Evolutionary conservation across 2,329 filamentous ascomycete species (phyloP).

Genomic region (Allantophomopsis lycopodina): DNA sequence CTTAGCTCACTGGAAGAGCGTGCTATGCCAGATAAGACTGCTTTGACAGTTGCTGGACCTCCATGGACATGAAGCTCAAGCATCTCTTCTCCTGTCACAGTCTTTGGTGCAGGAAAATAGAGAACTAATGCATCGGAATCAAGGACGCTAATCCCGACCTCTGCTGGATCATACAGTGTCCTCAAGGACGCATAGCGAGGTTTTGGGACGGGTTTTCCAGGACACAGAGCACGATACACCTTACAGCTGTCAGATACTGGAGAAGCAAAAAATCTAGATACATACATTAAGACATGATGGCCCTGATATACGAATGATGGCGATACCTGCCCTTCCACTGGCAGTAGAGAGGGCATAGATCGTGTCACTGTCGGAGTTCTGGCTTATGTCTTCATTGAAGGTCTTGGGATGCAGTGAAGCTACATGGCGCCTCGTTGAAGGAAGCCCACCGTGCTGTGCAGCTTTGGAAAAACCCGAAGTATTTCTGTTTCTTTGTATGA

Average conservation of each 20-base stretch:
- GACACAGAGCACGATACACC: slow-evolving; percentile 53
- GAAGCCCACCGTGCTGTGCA: too few species aligned
- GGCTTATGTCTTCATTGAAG: too few species aligned
- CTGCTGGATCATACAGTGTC: slow-evolving; percentile 50
- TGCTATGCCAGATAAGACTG: slow-evolving; percentile 68
- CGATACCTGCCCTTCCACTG: slow-evolving; percentile 75
- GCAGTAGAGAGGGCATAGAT: slow-evolving; percentile 91
- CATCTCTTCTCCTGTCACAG: slow-evolving; percentile 84
- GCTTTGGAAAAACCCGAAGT: too few species aligned
- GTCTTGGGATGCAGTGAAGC: too few species aligned
- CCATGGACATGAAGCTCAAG: slow-evolving; percentile 93
- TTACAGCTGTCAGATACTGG: slow-evolving; percentile 17
- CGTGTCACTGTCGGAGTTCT: slow-evolving; percentile 28
- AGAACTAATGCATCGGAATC: slow-evolving; percentile 73
- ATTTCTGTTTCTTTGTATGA: too few species aligned
- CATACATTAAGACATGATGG: slow-evolving; percentile 54
- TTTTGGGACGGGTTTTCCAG: slow-evolving; percentile 34
- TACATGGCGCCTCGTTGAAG: too few species aligned
- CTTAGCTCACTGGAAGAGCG: slow-evolving; percentile 21
- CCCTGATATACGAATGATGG: slow-evolving; percentile 78
- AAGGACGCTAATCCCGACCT: slow-evolving; percentile 30
- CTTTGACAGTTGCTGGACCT: slow-evolving; percentile 75
- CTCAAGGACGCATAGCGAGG: slow-evolving; percentile 58
- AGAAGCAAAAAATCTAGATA: background rate
- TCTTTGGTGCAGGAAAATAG: slow-evolving; percentile 68